phyloP scores from a whole-genome alignment of 2,329 filamentous ascomycete genomes.

The Epicoccum nigrum region DNA sequence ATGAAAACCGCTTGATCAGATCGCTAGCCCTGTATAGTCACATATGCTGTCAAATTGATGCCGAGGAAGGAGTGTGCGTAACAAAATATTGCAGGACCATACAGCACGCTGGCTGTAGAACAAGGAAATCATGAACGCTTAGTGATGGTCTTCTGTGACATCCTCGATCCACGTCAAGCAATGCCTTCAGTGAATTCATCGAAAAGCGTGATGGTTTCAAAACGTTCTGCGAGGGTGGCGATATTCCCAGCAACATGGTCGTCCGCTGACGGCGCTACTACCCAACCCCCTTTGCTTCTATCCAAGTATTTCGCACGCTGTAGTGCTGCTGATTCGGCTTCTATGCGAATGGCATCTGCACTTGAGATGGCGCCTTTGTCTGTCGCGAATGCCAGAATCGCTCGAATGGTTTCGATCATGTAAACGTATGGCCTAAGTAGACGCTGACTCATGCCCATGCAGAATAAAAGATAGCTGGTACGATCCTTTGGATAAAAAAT shows the following conservation, averaged over 20 bases:
- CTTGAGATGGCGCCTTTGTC: slow-evolving; percentile 17
- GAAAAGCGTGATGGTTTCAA: slow-evolving; percentile 21
- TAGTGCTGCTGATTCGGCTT: background rate
- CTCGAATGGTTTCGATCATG: slow-evolving; percentile 17
- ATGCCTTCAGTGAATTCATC: slow-evolving; percentile 22
- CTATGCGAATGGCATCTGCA: slow-evolving; percentile 10
- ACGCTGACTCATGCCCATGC: slow-evolving; percentile 13
- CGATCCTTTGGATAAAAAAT: no score
- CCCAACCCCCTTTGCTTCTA: slow-evolving; percentile 13
- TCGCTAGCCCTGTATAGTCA: background rate
- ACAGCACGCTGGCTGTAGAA: slow-evolving; percentile 9
- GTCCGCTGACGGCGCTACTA: slow-evolving; percentile 9
- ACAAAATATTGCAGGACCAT: slow-evolving; percentile 5
- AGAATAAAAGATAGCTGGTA: slow-evolving; percentile 14
- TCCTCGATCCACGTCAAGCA: background rate
- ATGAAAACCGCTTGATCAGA: background rate
- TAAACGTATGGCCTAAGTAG: slow-evolving; percentile 5
- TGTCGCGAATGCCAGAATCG: slow-evolving; percentile 16
- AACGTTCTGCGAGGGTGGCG: slow-evolving; percentile 10
- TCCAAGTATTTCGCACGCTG: slow-evolving; percentile 2
- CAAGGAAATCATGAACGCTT: background rate
- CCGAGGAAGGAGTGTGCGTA: background rate
- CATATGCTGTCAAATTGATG: background rate
- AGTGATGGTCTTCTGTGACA: background rate
- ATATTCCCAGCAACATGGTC: slow-evolving; percentile 9